Evolutionary conservation across 2,329 filamentous ascomycete species (phyloP).

Genomic region (Seiridium cupressi): DNA sequence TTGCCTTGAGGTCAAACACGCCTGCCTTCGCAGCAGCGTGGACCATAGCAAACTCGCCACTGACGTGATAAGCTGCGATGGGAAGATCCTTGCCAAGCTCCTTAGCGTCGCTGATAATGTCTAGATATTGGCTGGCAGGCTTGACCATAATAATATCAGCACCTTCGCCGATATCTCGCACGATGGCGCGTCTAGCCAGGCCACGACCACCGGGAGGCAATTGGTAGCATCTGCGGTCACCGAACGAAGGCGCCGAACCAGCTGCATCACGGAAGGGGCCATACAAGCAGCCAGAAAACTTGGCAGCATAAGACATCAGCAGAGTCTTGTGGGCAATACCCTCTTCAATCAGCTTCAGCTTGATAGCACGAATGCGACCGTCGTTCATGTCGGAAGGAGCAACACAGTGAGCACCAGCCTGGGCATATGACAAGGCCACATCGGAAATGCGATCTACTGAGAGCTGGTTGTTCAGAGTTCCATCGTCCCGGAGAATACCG

Average conservation of each 20-base stretch:
- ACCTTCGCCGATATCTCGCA: constrained; percentile 86
- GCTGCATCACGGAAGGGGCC: constrained; percentile 97
- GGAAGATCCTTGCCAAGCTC: constrained; percentile 89
- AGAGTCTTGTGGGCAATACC: constrained; percentile 88
- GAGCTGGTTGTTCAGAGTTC: constrained; percentile 86
- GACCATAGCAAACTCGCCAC: constrained; percentile 97
- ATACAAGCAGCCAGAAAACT: constrained; percentile 95
- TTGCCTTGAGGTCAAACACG: constrained; percentile 90
- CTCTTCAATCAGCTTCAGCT: constrained; percentile 93
- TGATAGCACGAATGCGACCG: constrained; percentile 93
- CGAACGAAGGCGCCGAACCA: constrained; percentile 85
- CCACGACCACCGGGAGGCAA: constrained; percentile 89
- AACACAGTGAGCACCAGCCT: constrained; percentile 92
- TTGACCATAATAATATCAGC: constrained; percentile 99
- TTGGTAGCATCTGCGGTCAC: constrained; percentile 95
- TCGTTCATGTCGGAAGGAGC: constrained; percentile 99
- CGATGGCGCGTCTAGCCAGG: constrained; percentile 85
- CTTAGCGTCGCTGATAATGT: constrained; percentile 97
- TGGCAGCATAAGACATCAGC: constrained; percentile 97
- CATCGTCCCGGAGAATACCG: constrained; percentile 91
- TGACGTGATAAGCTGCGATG: constrained; percentile 94
- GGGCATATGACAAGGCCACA: constrained; percentile 96
- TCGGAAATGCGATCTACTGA: constrained; percentile 94
- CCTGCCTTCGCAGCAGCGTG: constrained; percentile 93
- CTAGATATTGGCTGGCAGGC: constrained; percentile 90